Evolutionary conservation across 371 early-diverging fungal species (phyloP).

Genomic region (Funneliformis caledonium): DNA sequence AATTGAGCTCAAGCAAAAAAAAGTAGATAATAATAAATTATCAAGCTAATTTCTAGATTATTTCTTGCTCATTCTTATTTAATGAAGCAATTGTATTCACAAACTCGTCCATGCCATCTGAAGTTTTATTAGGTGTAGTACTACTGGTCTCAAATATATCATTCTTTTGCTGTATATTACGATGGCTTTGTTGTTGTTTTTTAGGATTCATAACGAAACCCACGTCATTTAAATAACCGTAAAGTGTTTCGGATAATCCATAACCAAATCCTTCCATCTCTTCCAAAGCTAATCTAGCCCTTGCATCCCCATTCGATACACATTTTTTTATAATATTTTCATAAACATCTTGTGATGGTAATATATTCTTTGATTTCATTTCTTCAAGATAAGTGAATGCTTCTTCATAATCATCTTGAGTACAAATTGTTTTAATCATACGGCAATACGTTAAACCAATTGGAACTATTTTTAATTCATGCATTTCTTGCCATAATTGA

Average conservation of each 20-base stretch:
- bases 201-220: not conserved
- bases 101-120: not conserved
- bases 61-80: no score
- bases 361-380: slow-evolving; percentile 71
- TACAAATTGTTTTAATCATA: slow-evolving; percentile 58
- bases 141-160: no score
- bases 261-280: slow-evolving; percentile 78
- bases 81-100: not conserved
- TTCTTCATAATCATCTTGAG: slow-evolving; percentile 68
- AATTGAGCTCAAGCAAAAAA: not conserved
- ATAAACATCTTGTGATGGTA: slow-evolving; percentile 65
- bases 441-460: slow-evolving; percentile 61
- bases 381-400: slow-evolving; percentile 79
- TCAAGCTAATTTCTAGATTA: no score
- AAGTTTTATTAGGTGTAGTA: not conserved
- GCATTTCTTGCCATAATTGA: slow-evolving; percentile 61
- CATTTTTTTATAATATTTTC: slow-evolving; percentile 62
- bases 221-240: slow-evolving; percentile 43
- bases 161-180: not conserved
- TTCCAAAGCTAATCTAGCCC: slow-evolving; percentile 68
- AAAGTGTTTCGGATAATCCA: slow-evolving; percentile 46
- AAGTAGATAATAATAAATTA: no score
- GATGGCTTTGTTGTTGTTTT: not conserved
- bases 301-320: slow-evolving; percentile 67
- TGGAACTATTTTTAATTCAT: slow-evolving; percentile 58